These are phyloP conservation scores for Aspergillus calidoustus DNA, from an alignment of 2,329 filamentous ascomycete genomes.

Conservation along the genomic window DNA sequence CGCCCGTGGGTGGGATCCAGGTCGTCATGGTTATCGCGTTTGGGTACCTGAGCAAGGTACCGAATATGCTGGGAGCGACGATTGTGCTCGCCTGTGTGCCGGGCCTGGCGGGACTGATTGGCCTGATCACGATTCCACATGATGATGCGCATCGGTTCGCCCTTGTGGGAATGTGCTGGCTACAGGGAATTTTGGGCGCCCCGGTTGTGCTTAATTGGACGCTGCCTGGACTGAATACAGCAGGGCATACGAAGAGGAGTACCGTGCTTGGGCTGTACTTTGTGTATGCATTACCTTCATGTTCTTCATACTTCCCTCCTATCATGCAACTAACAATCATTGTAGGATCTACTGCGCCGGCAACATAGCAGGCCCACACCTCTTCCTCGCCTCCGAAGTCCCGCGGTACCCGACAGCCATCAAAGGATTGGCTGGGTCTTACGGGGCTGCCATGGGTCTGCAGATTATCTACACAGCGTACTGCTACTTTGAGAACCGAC, in stretches of 20 bases:
- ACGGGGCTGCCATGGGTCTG: slow-evolving; percentile 41
- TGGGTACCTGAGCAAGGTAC: background rate
- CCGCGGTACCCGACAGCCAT: slow-evolving; percentile 47
- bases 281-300: background rate
- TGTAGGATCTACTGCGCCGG: slow-evolving; percentile 21
- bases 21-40: slow-evolving; percentile 8
- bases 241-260: slow-evolving; percentile 55
- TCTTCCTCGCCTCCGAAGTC: slow-evolving; percentile 46
- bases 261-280: slow-evolving; percentile 38
- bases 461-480: slow-evolving; percentile 23
- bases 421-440: slow-evolving; percentile 44
- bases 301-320: background rate
- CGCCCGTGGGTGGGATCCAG: background rate
- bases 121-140: slow-evolving; percentile 50
- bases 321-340: background rate
- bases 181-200: slow-evolving; percentile 1
- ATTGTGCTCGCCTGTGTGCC: slow-evolving; percentile 45
- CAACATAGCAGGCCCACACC: slow-evolving; percentile 50
- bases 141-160: slow-evolving; percentile 35
- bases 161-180: slow-evolving; percentile 5
- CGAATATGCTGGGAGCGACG: slow-evolving; percentile 24
- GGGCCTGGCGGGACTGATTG: slow-evolving; percentile 52
- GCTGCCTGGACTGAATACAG: slow-evolving; percentile 28
- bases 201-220: background rate
- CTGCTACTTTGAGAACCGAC: slow-evolving; percentile 14